Evolutionary conservation across 176 grass and related monocot genomes (phyloP), one percentile per base, ranked within the genome.

Genomic region (Coix lacrymajobi): DNA sequence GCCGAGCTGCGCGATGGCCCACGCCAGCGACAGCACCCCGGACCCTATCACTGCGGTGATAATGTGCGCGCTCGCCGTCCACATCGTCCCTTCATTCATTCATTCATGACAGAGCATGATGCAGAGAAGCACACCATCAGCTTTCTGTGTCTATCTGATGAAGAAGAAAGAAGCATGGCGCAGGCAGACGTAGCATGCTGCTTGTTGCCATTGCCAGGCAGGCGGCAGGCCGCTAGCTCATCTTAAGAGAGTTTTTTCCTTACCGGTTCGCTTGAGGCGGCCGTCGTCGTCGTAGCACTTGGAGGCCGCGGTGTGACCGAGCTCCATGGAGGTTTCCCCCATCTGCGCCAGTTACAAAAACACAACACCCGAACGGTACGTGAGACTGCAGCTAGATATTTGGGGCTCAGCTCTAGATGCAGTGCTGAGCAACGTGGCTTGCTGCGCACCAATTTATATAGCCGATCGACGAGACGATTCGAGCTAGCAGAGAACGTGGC

Each of bases 1-100:
- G 6, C 97, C 97, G 4, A 99, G 93, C 89, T 96, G 97, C 3
- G 83, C 93, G 22, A 99, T 94, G 11, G 93, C 97, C 97, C 97
- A 99, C 24, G 80, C 93, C 45, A 94, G 87, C 36, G 97, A 96
- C 49, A 96, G 82, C 77, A 96, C 87, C 2, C 93, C 97, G 62
- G 97, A 99, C 1, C 93, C 91, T 32, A 99, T 99, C 71, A 96
- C 97, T 2, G 97, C 97, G 8, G 93, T 99, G 73, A 99, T 96
- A 24, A 99, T 99, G 89, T 99, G 97, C 15, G 97, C 85, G 79
- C 93, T 99, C 12, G 97, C 75, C 49, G 97, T 99, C 91, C 97
- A 99, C 73, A 99, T 87, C 41, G 91, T 93, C 13, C 95, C 92
- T 11, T 0, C 36, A 37, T 97, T 15, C 13, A 52, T 7, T 4